Conservation (phyloP, 2,329 filamentous ascomycete species). For the Talaromyces sp. region DNA sequence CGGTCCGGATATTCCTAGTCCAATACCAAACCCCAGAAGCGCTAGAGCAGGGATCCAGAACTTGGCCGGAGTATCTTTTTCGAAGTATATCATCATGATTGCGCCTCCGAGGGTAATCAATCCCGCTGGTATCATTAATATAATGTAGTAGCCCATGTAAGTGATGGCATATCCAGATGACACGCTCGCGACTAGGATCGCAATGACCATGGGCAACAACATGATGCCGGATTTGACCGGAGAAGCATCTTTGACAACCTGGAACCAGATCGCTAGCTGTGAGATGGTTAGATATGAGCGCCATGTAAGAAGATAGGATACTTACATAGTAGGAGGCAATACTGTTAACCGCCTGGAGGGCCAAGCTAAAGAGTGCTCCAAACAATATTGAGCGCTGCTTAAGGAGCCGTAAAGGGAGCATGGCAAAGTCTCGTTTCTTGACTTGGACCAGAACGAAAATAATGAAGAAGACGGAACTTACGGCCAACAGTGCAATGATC, state of each 20-base stretch:
- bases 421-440: background rate
- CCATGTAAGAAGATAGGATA: background rate
- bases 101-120: conserved; percentile 28
- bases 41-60: conserved; percentile 29
- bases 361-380: background rate
- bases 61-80: conserved; percentile 24
- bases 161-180: conserved; percentile 30
- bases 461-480: background rate
- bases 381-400: background rate
- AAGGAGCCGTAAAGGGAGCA: background rate
- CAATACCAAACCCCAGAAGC: conserved; percentile 24
- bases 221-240: conserved; percentile 39
- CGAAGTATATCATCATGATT: conserved; percentile 35
- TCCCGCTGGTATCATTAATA: conserved; percentile 29
- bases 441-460: background rate
- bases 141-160: conserved; percentile 28
- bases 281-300: conserved; percentile 29
- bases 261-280: conserved; percentile 33
- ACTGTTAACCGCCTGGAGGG: background rate
- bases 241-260: conserved; percentile 34
- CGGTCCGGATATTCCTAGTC: conserved; percentile 23
- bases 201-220: conserved; percentile 45
- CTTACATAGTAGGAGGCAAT: background rate
- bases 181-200: conserved; percentile 29
- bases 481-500: background rate